Evolutionary conservation across 352 stramenopile species (phyloP).

Genomic region (Phytophthora pini): DNA sequence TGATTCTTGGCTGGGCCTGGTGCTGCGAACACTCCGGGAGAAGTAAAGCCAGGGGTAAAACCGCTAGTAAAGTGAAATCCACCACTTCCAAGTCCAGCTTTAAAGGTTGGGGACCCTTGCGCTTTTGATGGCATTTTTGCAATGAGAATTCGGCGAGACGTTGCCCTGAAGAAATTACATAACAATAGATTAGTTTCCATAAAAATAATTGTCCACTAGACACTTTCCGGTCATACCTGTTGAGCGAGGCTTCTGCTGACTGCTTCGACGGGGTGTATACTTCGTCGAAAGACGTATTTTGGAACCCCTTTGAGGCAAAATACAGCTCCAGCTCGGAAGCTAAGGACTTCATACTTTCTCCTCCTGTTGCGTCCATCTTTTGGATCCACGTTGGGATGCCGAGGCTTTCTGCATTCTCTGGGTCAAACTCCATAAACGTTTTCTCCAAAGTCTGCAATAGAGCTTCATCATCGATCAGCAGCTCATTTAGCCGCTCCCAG

Average conservation of each 20-base stretch:
- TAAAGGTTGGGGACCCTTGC: not conserved
- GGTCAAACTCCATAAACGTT: conserved; percentile 29
- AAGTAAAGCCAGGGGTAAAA: not conserved
- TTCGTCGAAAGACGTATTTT: conserved; percentile 31
- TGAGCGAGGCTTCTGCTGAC: conserved; percentile 1
- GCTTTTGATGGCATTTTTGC: conserved; percentile 6
- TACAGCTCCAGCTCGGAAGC: conserved; percentile 26
- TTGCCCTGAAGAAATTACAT: conserved; percentile 15
- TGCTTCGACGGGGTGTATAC: conserved; percentile 12
- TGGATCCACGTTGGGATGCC: conserved; percentile 5
- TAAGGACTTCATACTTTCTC: conserved; percentile 11
- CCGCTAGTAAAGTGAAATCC: not conserved
- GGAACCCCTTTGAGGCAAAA: conserved; percentile 27
- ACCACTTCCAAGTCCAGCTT: not conserved
- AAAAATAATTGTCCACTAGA: no score
- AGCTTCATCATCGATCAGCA: conserved; percentile 33
- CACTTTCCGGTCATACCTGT: conserved; percentile 14
- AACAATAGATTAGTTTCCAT: not conserved
- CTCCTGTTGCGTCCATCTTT: not conserved
- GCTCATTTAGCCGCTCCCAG: conserved; percentile 37
- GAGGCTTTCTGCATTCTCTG: conserved; percentile 11
- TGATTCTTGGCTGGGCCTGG: not conserved
- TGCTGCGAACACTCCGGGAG: not conserved
- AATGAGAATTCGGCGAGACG: conserved; percentile 24
- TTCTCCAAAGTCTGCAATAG: conserved; percentile 13